Evolutionary conservation across 257 asterid genomes (phyloP), one percentile per base, ranked within the genome.

Genomic region (Perilla frutescens): DNA sequence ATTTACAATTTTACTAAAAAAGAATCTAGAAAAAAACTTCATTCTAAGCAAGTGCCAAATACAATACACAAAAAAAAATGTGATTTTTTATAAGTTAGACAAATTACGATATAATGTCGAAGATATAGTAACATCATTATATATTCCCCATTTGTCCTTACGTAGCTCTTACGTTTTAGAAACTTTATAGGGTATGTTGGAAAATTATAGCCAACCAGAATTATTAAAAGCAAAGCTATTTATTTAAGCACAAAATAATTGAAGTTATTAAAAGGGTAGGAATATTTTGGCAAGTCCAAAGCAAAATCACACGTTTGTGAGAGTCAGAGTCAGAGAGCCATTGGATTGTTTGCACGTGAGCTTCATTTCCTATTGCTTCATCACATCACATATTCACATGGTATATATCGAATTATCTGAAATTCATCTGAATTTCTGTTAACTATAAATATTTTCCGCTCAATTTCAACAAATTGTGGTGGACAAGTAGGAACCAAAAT

Each of bases 321-420:
- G 60, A 48, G 67, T 58, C 48, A 70, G 56, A 66, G 76, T 57
- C 62, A 67, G 51, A 65, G 77, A 55, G 47, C 68, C 88, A 81
- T 86, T 76, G 91, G 91, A 84, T 88, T 77, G 88, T 76, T 76
- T 81, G 85, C 91, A 85, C 81, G 91, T 84, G 87, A 83, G 62
- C 0, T 84, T 81, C 84, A 81, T 63, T 70, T 66, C 68, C 15
- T 14, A 45, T 55, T 65, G 41, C 54, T 40, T 43, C 47, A 72
- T 71, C 70, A 47, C 70, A 20, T 20, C 26, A 20, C 26, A 20
- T 20, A 20, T 20, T 20, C 0, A 20, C 26, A 41, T 55, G 74
- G 29, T 15, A 51, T 5, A 51, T 1, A 51, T 51, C 6, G 6
- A 15, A 6, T 14, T 51, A 14, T 51, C 20, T 63, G 4, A 9